Percentiles rank a stretch among this genome's conserved stretches.
These are phyloP conservation scores for Candida dajiaensis DNA, from an alignment of 805 yeast genomes.

Conservation along the genomic window DNA sequence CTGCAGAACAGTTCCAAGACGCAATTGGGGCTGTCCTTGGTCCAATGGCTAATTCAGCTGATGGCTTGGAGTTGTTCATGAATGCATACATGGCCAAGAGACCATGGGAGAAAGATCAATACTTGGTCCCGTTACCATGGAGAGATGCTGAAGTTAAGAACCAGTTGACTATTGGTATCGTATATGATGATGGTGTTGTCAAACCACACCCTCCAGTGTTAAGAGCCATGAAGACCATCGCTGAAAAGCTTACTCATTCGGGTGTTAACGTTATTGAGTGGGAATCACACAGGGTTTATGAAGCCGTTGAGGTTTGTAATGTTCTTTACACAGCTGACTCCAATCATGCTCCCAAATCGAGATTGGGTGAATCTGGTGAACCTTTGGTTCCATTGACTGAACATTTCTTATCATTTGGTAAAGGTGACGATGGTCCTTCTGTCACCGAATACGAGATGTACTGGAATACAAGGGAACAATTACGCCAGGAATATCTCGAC, in stretches of 20 bases:
- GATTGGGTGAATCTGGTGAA: slow-evolving; percentile 59
- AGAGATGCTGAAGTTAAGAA: slow-evolving; percentile 27
- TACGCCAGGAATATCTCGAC: slow-evolving; percentile 52
- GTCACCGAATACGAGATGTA: slow-evolving; percentile 50
- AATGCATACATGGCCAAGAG: slow-evolving; percentile 38
- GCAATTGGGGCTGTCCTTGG: slow-evolving; percentile 62
- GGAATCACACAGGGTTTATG: slow-evolving; percentile 50
- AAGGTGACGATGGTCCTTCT: slow-evolving; percentile 43
- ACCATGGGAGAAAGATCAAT: slow-evolving; percentile 51
- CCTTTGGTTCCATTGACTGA: slow-evolving; percentile 60
- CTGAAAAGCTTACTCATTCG: slow-evolving; percentile 47
- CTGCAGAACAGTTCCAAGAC: slow-evolving; percentile 31
- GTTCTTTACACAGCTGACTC: slow-evolving; percentile 62
- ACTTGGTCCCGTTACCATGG: slow-evolving; percentile 35
- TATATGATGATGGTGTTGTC: slow-evolving; percentile 60
- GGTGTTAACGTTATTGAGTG: slow-evolving; percentile 54
- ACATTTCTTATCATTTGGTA: slow-evolving; percentile 54
- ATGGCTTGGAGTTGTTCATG: slow-evolving; percentile 69
- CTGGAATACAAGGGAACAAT: slow-evolving; percentile 48
- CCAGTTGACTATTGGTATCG: slow-evolving; percentile 53
- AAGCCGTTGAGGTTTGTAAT: slow-evolving; percentile 54
- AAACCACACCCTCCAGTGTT: slow-evolving; percentile 62
- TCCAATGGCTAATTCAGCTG: slow-evolving; percentile 58
- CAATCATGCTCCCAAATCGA: slow-evolving; percentile 46
- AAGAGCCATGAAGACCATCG: slow-evolving; percentile 50